Evolutionary conservation across 2,329 filamentous ascomycete species (phyloP).

Genomic region (Dactylellina sp.): DNA sequence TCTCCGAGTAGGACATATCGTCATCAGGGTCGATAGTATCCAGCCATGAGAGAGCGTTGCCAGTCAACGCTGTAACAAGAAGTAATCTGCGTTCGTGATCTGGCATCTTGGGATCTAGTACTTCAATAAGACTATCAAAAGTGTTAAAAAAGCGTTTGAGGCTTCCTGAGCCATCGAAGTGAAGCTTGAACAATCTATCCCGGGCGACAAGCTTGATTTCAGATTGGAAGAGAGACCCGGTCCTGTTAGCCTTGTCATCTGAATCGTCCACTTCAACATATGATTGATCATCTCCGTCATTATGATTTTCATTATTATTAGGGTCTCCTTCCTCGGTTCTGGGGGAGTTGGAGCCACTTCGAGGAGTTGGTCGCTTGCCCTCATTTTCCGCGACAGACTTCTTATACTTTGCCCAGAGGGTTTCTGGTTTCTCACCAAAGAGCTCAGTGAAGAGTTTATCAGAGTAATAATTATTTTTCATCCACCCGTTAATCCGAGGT

Average conservation of each 20-base stretch:
- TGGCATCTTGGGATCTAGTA: constrained; percentile 46
- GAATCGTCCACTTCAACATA: constrained; percentile 40
- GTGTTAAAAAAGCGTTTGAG: constrained; percentile 43
- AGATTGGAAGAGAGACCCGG: constrained; percentile 25
- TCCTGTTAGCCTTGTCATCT: constrained; percentile 8
- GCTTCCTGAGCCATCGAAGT: constrained; percentile 28
- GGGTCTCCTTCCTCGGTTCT: constrained; percentile 11
- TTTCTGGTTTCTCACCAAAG: constrained; percentile 73
- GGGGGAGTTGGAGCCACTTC: constrained; percentile 10
- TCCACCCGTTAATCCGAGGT: constrained; percentile 74
- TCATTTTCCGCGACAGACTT: constrained; percentile 58
- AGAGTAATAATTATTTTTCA: constrained; percentile 74
- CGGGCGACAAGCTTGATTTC: constrained; percentile 42
- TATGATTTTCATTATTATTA: constrained; percentile 3
- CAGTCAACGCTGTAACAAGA: constrained; percentile 43
- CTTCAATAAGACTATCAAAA: constrained; percentile 43
- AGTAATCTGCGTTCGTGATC: constrained; percentile 42
- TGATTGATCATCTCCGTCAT: constrained; percentile 42
- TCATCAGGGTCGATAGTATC: constrained; percentile 46
- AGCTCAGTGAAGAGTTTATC: constrained; percentile 77
- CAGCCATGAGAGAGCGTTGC: constrained; percentile 22
- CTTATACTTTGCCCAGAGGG: constrained; percentile 81
- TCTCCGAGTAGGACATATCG: constrained; percentile 31
- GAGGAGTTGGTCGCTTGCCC: constrained; percentile 2
- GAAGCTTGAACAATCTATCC: constrained; percentile 49